Percentiles rank a stretch among this genome's conserved stretches.
Conservation (phyloP, 2,329 filamentous ascomycete genomes). For the Fusarium bulbicola region DNA sequence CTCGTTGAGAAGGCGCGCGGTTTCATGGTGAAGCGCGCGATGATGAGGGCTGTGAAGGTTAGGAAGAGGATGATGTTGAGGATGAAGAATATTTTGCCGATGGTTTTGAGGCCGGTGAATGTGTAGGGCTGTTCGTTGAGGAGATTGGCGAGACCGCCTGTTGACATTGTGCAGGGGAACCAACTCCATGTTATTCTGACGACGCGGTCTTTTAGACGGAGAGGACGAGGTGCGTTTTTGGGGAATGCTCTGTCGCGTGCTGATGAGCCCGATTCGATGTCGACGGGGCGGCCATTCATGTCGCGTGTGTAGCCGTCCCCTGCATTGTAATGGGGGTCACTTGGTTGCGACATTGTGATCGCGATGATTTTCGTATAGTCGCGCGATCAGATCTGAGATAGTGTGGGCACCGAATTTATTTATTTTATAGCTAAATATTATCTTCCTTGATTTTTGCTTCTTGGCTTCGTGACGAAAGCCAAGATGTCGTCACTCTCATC, state of each 20-base stretch:
- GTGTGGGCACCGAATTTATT: neutral
- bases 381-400: neutral
- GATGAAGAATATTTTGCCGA: slow-evolving; percentile 18
- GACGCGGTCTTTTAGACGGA: slow-evolving; percentile 11
- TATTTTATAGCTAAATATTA: rapidly evolving
- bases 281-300: neutral
- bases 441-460: neutral
- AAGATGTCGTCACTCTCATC: neutral
- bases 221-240: neutral
- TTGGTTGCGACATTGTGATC: neutral
- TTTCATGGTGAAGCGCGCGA: slow-evolving; percentile 1
- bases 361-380: neutral
- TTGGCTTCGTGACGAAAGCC: neutral
- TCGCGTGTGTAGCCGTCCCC: neutral
- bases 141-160: slow-evolving; percentile 16
- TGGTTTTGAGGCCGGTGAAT: slow-evolving; percentile 1
- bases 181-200: slow-evolving; percentile 11
- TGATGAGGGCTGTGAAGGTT: neutral
- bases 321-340: neutral
- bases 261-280: neutral
- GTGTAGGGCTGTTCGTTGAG: slow-evolving; percentile 13
- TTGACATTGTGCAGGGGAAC: slow-evolving; percentile 24
- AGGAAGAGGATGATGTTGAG: slow-evolving; percentile 15
- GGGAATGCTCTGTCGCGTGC: neutral
- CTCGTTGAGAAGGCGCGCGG: slow-evolving; percentile 10